A percentile compares a stretch with the other conserved stretches of the same genome.
These are phyloP conservation scores for Penicillium corylophilum DNA, from an alignment of 2,329 filamentous ascomycete genomes.

Conservation along the genomic window DNA sequence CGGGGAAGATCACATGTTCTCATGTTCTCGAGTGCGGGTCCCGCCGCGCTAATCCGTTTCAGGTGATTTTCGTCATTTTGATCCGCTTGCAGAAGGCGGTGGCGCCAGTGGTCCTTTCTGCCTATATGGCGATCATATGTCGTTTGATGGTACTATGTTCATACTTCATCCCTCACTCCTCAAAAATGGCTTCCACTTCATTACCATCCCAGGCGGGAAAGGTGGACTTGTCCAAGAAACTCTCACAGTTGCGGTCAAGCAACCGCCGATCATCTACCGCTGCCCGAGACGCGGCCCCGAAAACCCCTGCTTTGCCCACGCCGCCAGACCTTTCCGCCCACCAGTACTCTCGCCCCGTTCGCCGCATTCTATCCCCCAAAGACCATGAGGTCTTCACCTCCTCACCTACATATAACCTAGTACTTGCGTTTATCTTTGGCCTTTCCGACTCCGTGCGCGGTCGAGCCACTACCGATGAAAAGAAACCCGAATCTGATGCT, in stretches of 20 bases:
- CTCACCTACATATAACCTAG: slow-evolving; percentile 72
- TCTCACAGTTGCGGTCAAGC: slow-evolving; percentile 37
- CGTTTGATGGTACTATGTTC: slow-evolving; percentile 9
- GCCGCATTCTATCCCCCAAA: slow-evolving; percentile 75
- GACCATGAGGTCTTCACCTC: slow-evolving; percentile 81
- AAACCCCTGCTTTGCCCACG: slow-evolving; percentile 70
- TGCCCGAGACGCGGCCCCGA: slow-evolving; percentile 61
- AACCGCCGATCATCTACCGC: slow-evolving; percentile 31
- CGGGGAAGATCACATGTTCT: slow-evolving; percentile 9
- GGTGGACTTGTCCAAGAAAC: slow-evolving; percentile 43
- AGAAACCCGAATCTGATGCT: slow-evolving; percentile 51
- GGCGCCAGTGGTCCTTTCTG: background rate
- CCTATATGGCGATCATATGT: background rate
- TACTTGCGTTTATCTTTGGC: slow-evolving; percentile 81
- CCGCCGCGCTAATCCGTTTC: slow-evolving; percentile 12
- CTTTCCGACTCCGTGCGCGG: slow-evolving; percentile 76
- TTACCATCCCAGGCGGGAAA: slow-evolving; percentile 20
- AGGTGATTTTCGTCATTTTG: slow-evolving; percentile 1
- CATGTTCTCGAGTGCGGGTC: slow-evolving; percentile 20
- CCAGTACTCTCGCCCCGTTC: slow-evolving; percentile 65
- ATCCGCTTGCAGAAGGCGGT: slow-evolving; percentile 12
- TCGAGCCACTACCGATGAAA: slow-evolving; percentile 29
- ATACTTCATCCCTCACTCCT: slow-evolving; percentile 3
- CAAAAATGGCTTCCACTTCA: slow-evolving; percentile 26
- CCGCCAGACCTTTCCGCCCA: slow-evolving; percentile 63